A percentile compares a stretch with the other conserved stretches of the same genome.
phyloP scores from a whole-genome alignment of 2,329 filamentous ascomycete species.

The Colletotrichum tabaci region DNA sequence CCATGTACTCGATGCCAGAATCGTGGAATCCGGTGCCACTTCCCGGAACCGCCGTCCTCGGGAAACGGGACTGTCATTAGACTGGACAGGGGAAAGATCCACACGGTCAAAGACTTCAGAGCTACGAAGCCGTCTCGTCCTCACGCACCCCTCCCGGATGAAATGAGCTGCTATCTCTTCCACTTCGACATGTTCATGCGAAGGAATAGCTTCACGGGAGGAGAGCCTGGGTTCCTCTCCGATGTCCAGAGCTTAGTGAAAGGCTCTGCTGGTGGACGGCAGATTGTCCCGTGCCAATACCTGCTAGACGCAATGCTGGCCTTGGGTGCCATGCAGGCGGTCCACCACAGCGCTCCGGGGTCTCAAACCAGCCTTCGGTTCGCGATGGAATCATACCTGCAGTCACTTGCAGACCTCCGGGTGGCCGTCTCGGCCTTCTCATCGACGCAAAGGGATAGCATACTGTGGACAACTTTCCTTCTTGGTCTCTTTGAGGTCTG shows the following conservation, averaged over 20 bases:
- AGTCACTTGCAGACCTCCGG: conserved; percentile 47
- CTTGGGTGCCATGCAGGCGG: conserved; percentile 51
- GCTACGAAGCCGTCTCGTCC: background rate
- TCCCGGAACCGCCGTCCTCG: conserved; percentile 16
- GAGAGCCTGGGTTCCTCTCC: conserved; percentile 26
- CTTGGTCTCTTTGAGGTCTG: conserved; percentile 54
- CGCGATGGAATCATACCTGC: conserved; percentile 48
- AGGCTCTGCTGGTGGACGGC: conserved; percentile 27
- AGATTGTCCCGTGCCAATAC: conserved; percentile 23
- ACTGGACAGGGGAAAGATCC: conserved; percentile 44
- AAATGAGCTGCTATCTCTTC: conserved; percentile 44
- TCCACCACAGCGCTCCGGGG: conserved; percentile 16
- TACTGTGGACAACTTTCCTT: conserved; percentile 53
- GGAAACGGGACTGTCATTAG: conserved; percentile 42
- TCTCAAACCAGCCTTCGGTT: conserved; percentile 13
- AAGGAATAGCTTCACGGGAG: conserved; percentile 49
- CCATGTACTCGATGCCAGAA: conserved; percentile 52
- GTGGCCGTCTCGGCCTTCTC: conserved; percentile 30
- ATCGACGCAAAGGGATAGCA: background rate
- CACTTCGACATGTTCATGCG: conserved; percentile 51
- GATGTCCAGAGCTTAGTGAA: conserved; percentile 45
- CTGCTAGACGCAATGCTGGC: conserved; percentile 50
- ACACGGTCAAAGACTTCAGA: conserved; percentile 22
- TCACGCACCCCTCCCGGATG: conserved; percentile 36
- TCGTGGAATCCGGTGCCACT: conserved; percentile 46